These are phyloP conservation scores for Auriscalpium vulgare DNA, from an alignment of 768 basidiomycete species.

Conservation along the genomic window DNA sequence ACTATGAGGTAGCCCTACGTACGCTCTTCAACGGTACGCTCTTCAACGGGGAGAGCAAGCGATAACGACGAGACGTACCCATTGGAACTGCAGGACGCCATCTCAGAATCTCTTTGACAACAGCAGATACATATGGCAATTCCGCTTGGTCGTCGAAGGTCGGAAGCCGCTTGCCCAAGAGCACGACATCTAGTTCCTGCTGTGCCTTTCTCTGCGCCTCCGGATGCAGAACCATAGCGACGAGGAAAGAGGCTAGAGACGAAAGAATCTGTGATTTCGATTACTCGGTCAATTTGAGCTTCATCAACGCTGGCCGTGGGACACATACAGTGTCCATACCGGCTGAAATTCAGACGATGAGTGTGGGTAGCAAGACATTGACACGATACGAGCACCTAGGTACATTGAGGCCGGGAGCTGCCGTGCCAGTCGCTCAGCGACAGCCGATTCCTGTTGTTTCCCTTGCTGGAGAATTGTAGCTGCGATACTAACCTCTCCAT, in stretches of 20 bases:
- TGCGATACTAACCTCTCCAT: background rate
- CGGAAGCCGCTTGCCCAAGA: slow-evolving; percentile 1
- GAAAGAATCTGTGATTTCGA: slow-evolving; percentile 8
- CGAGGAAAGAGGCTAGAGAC: slow-evolving; percentile 17
- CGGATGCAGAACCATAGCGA: slow-evolving; percentile 26
- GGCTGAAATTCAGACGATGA: too few species aligned
- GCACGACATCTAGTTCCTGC: slow-evolving; percentile 21
- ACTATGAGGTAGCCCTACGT: background rate
- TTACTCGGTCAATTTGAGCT: background rate
- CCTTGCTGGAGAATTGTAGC: background rate
- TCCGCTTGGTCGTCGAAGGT: background rate
- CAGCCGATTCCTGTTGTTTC: background rate
- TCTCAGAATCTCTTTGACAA: slow-evolving; percentile 8
- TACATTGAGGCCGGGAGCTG: background rate
- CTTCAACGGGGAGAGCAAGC: background rate
- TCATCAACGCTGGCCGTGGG: slow-evolving; percentile 4
- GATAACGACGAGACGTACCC: background rate
- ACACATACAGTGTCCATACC: too few species aligned
- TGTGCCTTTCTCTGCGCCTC: slow-evolving; percentile 22
- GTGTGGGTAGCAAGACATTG: background rate
- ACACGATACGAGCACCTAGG: background rate
- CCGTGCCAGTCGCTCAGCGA: background rate
- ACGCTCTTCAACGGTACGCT: too few species aligned
- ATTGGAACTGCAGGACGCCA: slow-evolving; percentile 2
- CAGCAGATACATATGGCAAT: slow-evolving; percentile 9